Evolutionary conservation across 208 protist genomes (phyloP).

Genomic region (Trypanosoma theileri): DNA sequence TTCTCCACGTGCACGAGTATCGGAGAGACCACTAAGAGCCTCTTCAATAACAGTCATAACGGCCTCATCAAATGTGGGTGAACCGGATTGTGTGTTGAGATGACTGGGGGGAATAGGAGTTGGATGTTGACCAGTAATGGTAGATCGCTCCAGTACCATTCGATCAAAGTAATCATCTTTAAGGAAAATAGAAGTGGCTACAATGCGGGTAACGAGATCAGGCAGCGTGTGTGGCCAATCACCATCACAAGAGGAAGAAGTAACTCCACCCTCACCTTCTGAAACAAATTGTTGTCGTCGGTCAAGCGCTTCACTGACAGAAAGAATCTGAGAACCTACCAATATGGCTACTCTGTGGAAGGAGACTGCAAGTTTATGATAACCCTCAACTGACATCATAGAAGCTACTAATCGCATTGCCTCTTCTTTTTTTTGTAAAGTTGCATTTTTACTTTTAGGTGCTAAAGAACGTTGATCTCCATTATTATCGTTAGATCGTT

Average conservation of each 20-base stretch:
- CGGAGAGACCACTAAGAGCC: conserved; percentile 29
- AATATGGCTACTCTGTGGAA: conserved; percentile 32
- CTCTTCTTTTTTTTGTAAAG: conserved; percentile 20
- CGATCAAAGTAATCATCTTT: conserved; percentile 90
- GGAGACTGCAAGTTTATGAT: conserved; percentile 25
- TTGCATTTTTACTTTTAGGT: conserved; percentile 7
- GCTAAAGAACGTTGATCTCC: background rate
- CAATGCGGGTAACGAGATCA: conserved; percentile 64
- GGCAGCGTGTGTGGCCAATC: conserved; percentile 28
- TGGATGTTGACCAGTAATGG: conserved; percentile 4
- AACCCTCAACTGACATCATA: conserved; percentile 32
- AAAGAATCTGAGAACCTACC: conserved; percentile 26
- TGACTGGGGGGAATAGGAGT: conserved; percentile 27
- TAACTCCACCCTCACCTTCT: background rate
- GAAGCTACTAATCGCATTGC: conserved; percentile 21
- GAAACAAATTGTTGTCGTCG: background rate
- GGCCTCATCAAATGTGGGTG: conserved; percentile 52
- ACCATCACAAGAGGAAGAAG: background rate
- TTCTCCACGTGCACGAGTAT: background rate
- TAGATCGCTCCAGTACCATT: conserved; percentile 66
- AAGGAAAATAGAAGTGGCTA: conserved; percentile 60
- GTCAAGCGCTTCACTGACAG: conserved; percentile 9
- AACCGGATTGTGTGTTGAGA: conserved; percentile 70
- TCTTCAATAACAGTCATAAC: conserved; percentile 82
- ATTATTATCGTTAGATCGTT: background rate